These are phyloP conservation scores for Aspergillus wentii DNA, from an alignment of 495 filamentous ascomycete species.

Conservation along the genomic window DNA sequence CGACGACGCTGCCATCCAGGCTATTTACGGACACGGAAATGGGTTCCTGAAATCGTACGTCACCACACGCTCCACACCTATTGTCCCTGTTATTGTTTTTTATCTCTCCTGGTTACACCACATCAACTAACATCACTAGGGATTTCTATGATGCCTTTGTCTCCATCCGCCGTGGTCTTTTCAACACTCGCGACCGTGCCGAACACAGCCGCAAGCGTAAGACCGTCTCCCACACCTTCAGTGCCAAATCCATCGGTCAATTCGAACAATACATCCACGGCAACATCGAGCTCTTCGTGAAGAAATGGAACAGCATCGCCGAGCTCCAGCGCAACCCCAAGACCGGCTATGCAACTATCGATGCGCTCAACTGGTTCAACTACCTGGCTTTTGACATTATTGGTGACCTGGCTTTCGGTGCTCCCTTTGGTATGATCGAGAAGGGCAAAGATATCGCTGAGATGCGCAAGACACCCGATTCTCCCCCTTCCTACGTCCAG, in stretches of 20 bases:
- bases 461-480: constrained; percentile 45
- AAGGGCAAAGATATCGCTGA: constrained; percentile 56
- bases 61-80: not conserved
- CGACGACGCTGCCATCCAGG: constrained; percentile 51
- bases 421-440: constrained; percentile 50
- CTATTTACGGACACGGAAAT: constrained; percentile 62
- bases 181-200: constrained; percentile 80
- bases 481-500: constrained; percentile 40
- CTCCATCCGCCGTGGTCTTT: constrained; percentile 77
- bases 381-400: constrained; percentile 93
- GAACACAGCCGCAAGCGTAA: constrained; percentile 91
- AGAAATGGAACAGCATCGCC: constrained; percentile 62
- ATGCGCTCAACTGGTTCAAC: constrained; percentile 90
- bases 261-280: constrained; percentile 86
- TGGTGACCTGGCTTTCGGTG: constrained; percentile 54
- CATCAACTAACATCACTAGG: constrained; percentile 24
- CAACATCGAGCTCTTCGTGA: constrained; percentile 72
- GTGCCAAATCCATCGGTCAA: constrained; percentile 71
- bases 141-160: constrained; percentile 92
- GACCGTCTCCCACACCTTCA: constrained; percentile 83
- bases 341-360: constrained; percentile 56
- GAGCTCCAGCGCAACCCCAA: constrained; percentile 38
- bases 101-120: not conserved
- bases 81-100: not conserved
- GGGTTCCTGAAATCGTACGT: constrained; percentile 69